These are phyloP conservation scores for Aphanoascus verrucosus DNA, from an alignment of 2,329 filamentous ascomycete species.

Conservation along the genomic window DNA sequence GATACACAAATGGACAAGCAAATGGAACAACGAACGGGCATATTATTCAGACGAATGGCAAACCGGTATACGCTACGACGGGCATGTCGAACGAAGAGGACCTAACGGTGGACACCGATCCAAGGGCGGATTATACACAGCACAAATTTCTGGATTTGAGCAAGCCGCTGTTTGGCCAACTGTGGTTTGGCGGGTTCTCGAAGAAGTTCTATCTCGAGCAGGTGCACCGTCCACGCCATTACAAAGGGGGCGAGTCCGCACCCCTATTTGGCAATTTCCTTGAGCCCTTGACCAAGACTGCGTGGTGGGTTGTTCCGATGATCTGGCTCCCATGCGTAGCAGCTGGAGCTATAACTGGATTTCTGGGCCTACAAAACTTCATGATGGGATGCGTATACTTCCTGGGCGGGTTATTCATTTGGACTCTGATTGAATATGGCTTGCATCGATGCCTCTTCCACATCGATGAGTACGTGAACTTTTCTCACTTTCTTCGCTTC, in stretches of 20 bases:
- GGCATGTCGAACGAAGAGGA: slow-evolving; percentile 87
- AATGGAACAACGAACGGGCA: slow-evolving; percentile 24
- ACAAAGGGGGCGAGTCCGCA: slow-evolving; percentile 83
- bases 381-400: slow-evolving; percentile 51
- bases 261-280: slow-evolving; percentile 95
- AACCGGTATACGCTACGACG: slow-evolving; percentile 46
- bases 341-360: slow-evolving; percentile 60
- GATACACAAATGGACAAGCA: slow-evolving; percentile 23
- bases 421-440: slow-evolving; percentile 82
- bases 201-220: slow-evolving; percentile 98
- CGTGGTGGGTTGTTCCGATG: slow-evolving; percentile 81
- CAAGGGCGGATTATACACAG: slow-evolving; percentile 62
- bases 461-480: slow-evolving; percentile 65
- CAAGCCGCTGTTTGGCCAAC: slow-evolving; percentile 72
- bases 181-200: slow-evolving; percentile 76
- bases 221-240: slow-evolving; percentile 89
- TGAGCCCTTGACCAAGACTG: slow-evolving; percentile 90
- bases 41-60: slow-evolving; percentile 37
- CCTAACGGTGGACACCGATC: slow-evolving; percentile 74
- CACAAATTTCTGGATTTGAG: slow-evolving; percentile 91
- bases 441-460: slow-evolving; percentile 91
- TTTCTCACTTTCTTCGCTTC: background rate
- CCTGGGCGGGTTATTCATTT: slow-evolving; percentile 60
- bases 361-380: slow-evolving; percentile 47
- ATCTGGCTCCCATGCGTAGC: slow-evolving; percentile 73